Percentiles rank a stretch among this genome's conserved stretches.
These are phyloP conservation scores for Scheffersomyces parashehatae DNA, from an alignment of 1,139 yeast species.

Conservation along the genomic window DNA sequence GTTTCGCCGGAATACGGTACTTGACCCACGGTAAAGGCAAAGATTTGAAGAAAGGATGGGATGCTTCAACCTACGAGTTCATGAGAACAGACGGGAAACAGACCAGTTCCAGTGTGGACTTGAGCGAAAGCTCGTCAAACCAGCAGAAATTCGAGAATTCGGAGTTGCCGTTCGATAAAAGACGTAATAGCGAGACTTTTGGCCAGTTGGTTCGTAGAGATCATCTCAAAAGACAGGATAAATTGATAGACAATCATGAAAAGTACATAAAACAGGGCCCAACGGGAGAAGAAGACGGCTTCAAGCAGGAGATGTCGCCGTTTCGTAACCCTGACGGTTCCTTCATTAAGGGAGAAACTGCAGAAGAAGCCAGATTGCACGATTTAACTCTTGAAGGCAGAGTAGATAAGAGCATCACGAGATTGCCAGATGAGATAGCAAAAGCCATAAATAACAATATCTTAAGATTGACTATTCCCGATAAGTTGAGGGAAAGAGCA, in stretches of 20 bases:
- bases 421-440: conserved; percentile 54
- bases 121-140: too few relatives aligned
- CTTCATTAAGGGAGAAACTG: conserved; percentile 43
- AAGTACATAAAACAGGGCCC: conserved; percentile 3
- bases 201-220: conserved; percentile 51
- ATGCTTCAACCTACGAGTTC: conserved; percentile 8
- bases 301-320: conserved; percentile 22
- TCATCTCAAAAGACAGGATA: conserved; percentile 24
- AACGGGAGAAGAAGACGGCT: conserved; percentile 4
- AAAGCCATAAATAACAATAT: conserved; percentile 61
- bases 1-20: too few relatives aligned
- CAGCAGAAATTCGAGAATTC: neutral
- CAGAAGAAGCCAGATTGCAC: conserved; percentile 56
- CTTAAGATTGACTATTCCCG: conserved; percentile 54
- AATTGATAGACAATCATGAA: conserved; percentile 6
- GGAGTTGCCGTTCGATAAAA: conserved; percentile 29
- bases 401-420: conserved; percentile 44
- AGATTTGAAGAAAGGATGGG: neutral
- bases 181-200: conserved; percentile 35
- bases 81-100: conserved; percentile 2
- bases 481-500: conserved; percentile 54
- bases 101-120: too few relatives aligned
- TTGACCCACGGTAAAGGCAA: neutral
- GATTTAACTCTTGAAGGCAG: conserved; percentile 50
- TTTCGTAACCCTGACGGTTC: conserved; percentile 41